Evolutionary conservation across 768 basidiomycete species (phyloP).

Genomic region (Fomitopsis pulvina): DNA sequence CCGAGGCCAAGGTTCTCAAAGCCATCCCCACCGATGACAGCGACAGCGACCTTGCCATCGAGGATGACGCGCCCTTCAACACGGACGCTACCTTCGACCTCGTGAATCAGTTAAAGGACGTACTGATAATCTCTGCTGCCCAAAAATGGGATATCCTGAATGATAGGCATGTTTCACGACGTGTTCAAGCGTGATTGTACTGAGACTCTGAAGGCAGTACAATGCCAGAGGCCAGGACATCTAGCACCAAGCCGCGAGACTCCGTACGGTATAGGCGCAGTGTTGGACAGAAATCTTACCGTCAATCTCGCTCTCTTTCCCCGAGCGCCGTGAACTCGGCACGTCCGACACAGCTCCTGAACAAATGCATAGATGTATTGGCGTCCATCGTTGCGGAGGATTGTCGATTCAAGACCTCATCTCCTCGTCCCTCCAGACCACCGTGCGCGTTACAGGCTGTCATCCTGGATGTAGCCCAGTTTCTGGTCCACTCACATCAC

Average conservation of each 20-base stretch:
- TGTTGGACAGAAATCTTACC: background rate
- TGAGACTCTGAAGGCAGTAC: background rate
- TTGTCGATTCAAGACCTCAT: conserved; percentile 56
- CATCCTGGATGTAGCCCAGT: conserved; percentile 64
- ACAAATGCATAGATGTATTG: conserved; percentile 52
- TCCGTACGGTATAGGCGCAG: background rate
- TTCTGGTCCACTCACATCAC: conserved; percentile 50
- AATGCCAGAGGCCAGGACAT: conserved; percentile 1
- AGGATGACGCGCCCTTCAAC: conserved; percentile 38
- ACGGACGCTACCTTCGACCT: conserved; percentile 64
- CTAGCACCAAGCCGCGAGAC: background rate
- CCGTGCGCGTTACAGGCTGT: conserved; percentile 72
- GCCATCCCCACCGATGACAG: conserved; percentile 25
- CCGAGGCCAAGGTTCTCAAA: conserved; percentile 13
- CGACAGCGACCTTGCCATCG: conserved; percentile 35
- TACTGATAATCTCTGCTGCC: conserved; percentile 45
- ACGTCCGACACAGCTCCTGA: conserved; percentile 45
- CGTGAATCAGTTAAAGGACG: conserved; percentile 55
- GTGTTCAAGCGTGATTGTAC: background rate
- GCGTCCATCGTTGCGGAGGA: conserved; percentile 66
- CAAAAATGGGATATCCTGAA: conserved; percentile 63
- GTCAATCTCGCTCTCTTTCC: conserved; percentile 45
- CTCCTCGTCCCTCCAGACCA: conserved; percentile 58
- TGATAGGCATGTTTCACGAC: conserved; percentile 34
- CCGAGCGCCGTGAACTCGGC: background rate